Base-by-base conservation (phyloP, 2,329 filamentous ascomycete genomes). In the Colletotrichum gloeosporioides region DNA sequence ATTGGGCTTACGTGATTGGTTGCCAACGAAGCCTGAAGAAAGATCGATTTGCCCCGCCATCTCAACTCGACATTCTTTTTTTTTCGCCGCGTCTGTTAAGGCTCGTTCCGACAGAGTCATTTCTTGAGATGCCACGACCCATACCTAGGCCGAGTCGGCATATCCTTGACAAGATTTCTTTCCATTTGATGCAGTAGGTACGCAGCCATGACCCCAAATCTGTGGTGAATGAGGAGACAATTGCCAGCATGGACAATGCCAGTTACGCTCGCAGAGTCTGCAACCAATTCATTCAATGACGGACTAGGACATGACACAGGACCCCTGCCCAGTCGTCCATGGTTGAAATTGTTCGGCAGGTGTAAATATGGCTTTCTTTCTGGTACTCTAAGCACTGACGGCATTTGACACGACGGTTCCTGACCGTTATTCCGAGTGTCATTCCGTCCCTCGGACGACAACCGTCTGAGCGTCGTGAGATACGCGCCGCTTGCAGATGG, bases 1-100 rank as follows among this genome's bases (percentile, higher is more conserved):
- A 62, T 74, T 62, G 25, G 27, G n/a, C 10, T 16, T 25, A 15
- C 36, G 5, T 74, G 44, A 74, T 74, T 74, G 74, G 74, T 53
- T 22, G 44, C 44, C 44, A 53, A 31, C 4, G 36, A 31, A 8
- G 5, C 25, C 6, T 13, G 13, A 36, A 39, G 31, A 61, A 76
- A 66, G 70, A 16, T 69, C 10, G 49, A 36, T 61, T n/a, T 4
- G 36, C 25, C 25, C 25, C 55, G 55, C 55, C 55, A 59, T 59
- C 22, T 59, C 55, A 31, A 59, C 27, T 27, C 25, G 55, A 31
- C 55, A 22, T 13, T 59, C 27, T 22, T 22, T 22, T 22, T 22
- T 22, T 22, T 22, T 59, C 55, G 15, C 27, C 25, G 15, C 55
- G 18, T 25, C 55, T 27, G 18, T 9, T 59, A 16, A 27, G 55